Evolutionary conservation across 2,329 filamentous ascomycete genomes (phyloP).

Genomic region (Albifimbria verrucaria): DNA sequence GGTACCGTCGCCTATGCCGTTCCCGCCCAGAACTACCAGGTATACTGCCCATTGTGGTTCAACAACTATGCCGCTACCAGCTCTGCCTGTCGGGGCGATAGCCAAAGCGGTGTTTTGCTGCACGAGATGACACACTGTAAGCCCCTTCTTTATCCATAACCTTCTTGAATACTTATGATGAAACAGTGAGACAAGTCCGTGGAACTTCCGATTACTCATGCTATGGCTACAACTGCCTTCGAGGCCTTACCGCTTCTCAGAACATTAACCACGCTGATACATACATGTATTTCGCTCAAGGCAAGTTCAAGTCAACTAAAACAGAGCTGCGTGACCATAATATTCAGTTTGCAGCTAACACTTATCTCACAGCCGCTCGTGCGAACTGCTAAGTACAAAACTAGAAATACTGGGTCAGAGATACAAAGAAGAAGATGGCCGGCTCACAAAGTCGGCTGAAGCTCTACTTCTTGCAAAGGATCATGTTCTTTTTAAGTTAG

Average conservation of each 20-base stretch:
- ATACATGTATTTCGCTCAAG: conserved; percentile 1
- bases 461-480: too few relatives aligned
- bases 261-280: conserved; percentile 3
- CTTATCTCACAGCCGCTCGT: background rate
- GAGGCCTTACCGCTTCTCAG: background rate
- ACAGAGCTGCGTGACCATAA: background rate
- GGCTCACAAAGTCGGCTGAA: too few relatives aligned
- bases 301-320: background rate
- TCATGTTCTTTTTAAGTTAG: too few relatives aligned
- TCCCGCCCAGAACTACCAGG: conserved; percentile 1
- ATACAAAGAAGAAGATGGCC: too few relatives aligned
- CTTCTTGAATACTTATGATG: background rate
- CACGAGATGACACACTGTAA: conserved; percentile 3
- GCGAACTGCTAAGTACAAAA: conserved; percentile 2
- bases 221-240: conserved; percentile 1
- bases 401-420: too few relatives aligned
- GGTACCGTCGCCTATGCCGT: conserved; percentile 1
- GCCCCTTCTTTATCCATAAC: background rate
- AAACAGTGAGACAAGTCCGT: background rate
- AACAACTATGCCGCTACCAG: conserved; percentile 1
- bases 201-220: background rate
- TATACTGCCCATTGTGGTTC: conserved; percentile 1
- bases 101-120: background rate
- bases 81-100: background rate
- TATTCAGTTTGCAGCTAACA: too few relatives aligned